Evolutionary conservation across 495 filamentous ascomycete species (phyloP).

Genomic region (Peziza echinospora): DNA sequence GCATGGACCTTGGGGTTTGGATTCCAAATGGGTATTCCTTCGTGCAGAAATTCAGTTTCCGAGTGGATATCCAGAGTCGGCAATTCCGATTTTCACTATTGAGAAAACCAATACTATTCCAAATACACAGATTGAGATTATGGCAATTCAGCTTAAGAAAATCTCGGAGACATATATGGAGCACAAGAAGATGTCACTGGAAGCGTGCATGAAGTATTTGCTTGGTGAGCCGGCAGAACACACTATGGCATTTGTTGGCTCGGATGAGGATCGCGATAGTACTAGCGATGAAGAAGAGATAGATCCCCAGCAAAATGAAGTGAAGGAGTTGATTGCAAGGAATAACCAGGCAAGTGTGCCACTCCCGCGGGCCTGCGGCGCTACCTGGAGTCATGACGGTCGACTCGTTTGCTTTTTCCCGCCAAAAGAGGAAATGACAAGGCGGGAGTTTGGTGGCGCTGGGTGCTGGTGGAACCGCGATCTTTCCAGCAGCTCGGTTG

Average conservation of each 20-base stretch:
- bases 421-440: constrained; percentile 51
- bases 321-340: constrained; percentile 28
- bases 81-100: constrained; percentile 43
- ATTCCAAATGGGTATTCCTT: constrained; percentile 49
- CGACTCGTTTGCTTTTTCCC: constrained; percentile 73
- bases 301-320: constrained; percentile 25
- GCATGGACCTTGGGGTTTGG: constrained; percentile 65
- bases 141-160: constrained; percentile 43
- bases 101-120: constrained; percentile 63
- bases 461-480: neutral
- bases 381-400: constrained; percentile 55
- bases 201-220: constrained; percentile 61
- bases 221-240: constrained; percentile 43
- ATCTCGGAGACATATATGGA: constrained; percentile 48
- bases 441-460: neutral
- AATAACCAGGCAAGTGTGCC: constrained; percentile 60
- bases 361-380: constrained; percentile 50
- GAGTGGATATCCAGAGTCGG: constrained; percentile 45
- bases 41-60: constrained; percentile 67
- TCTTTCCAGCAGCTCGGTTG: neutral
- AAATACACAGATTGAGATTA: constrained; percentile 39
- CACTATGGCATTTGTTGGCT: constrained; percentile 26
- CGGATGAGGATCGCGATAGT: constrained; percentile 42
- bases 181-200: constrained; percentile 54
- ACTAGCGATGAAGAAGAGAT: constrained; percentile 63